Evolutionary conservation across 352 stramenopile species (phyloP).

Genomic region (Phytopythium vexans): DNA sequence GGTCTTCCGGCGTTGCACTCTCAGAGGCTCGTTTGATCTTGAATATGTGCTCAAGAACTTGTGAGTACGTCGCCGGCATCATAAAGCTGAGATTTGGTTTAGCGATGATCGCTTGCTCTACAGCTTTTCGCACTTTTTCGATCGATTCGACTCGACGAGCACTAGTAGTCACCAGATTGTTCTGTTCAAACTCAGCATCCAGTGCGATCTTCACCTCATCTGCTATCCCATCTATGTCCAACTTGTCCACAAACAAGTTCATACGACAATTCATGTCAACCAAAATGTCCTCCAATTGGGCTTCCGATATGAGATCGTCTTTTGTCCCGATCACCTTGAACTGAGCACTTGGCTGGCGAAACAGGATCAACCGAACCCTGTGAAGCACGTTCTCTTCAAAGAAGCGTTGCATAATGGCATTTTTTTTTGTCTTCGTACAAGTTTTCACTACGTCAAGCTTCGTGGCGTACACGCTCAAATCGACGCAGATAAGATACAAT

Average conservation of each 20-base stretch:
- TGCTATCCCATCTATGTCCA: not conserved
- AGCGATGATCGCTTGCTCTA: not conserved
- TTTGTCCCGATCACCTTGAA: constrained; percentile 18
- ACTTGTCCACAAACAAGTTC: not conserved
- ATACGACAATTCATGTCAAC: constrained; percentile 4
- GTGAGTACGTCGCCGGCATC: constrained; percentile 1
- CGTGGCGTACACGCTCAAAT: constrained; percentile 4
- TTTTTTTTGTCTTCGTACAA: too few species aligned
- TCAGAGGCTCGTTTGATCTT: not conserved
- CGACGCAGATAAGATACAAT: constrained; percentile 13
- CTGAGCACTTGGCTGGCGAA: constrained; percentile 10
- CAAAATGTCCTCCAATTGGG: not conserved
- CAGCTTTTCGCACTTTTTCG: too few species aligned
- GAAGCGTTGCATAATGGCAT: constrained; percentile 6
- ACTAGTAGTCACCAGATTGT: not conserved
- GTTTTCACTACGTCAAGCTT: not conserved
- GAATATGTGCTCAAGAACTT: constrained; percentile 7
- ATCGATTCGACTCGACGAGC: not conserved
- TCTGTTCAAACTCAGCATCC: not conserved
- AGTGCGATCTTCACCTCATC: not conserved
- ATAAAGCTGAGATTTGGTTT: constrained; percentile 3
- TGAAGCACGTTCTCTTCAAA: constrained; percentile 11
- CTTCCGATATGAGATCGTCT: not conserved
- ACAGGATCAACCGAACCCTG: constrained; percentile 9
- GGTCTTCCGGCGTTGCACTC: not conserved